phyloP scores from a whole-genome alignment of 163 green algal species.

The Dunaliella salina region DNA sequence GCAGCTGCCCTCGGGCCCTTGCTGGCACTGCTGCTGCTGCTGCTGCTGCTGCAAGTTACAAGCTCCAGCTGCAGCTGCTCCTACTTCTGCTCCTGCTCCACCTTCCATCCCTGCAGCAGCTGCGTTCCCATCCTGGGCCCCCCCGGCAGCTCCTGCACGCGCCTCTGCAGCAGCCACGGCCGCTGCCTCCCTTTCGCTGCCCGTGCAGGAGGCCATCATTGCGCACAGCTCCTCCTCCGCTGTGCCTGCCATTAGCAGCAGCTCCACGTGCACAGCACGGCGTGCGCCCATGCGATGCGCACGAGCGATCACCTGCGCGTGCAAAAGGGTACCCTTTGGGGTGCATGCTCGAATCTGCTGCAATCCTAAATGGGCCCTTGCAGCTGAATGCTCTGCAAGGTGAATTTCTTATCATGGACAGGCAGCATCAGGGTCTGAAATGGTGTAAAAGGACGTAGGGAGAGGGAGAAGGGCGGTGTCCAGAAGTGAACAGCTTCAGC shows the following conservation, averaged over 20 bases:
- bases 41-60: slow-evolving; percentile 15
- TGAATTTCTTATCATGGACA: too few relatives aligned
- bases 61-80: not conserved
- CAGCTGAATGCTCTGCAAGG: too few relatives aligned
- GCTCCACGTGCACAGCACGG: slow-evolving; percentile 72
- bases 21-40: not conserved
- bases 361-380: too few relatives aligned
- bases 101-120: not conserved
- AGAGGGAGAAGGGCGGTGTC: too few relatives aligned
- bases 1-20: not conserved
- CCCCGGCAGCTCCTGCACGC: not conserved
- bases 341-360: too few relatives aligned
- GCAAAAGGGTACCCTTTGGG: not conserved
- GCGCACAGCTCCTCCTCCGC: slow-evolving; percentile 66
- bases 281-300: slow-evolving; percentile 87
- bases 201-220: not conserved
- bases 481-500: too few relatives aligned
- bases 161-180: not conserved
- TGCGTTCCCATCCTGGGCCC: not conserved
- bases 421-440: too few relatives aligned
- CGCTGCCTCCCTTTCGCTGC: not conserved
- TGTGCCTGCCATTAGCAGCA: slow-evolving; percentile 80
- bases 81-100: not conserved
- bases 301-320: slow-evolving; percentile 64
- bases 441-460: too few relatives aligned